These are phyloP conservation scores for Mycena alexandri DNA, from an alignment of 768 basidiomycete species.

Conservation along the genomic window DNA sequence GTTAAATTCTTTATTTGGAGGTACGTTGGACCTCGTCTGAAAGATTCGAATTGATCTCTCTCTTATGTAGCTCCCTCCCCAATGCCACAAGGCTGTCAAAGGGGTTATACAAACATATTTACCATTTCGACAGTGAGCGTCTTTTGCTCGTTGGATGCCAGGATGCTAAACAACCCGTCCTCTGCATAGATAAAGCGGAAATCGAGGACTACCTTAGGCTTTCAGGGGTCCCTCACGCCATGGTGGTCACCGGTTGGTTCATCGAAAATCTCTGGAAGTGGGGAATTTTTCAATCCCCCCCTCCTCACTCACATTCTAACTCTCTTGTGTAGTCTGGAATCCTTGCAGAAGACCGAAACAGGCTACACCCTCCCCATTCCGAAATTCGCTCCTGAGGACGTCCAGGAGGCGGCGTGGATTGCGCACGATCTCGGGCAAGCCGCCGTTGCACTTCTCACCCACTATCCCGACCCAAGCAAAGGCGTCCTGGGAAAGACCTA, in stretches of 20 bases:
- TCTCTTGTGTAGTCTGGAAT: conserved; percentile 1
- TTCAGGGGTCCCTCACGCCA: conserved; percentile 22
- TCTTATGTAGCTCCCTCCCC: conserved; percentile 22
- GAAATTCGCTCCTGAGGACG: conserved; percentile 9
- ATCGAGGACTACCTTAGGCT: conserved; percentile 19
- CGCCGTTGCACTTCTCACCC: conserved; percentile 12
- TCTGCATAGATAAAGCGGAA: conserved; percentile 19
- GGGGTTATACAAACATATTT: conserved; percentile 14
- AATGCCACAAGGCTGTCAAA: conserved; percentile 20
- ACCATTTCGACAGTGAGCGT: conserved; percentile 30
- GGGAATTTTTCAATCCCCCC: not conserved
- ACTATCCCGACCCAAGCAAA: conserved; percentile 14
- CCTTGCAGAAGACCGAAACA: conserved; percentile 4
- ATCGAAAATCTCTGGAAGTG: conserved; percentile 29
- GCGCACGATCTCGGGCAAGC: conserved; percentile 20
- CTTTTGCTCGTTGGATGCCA: not conserved
- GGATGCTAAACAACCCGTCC: not conserved
- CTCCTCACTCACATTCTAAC: not conserved
- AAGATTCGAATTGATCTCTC: too few relatives aligned
- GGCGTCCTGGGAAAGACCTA: conserved; percentile 16
- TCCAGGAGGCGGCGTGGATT: conserved; percentile 21
- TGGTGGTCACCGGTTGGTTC: conserved; percentile 24
- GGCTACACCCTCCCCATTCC: conserved; percentile 30
- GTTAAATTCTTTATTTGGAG: conserved; percentile 31
- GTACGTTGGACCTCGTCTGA: not conserved